phyloP scores from a whole-genome alignment of 352 stramenopile species.

The Peronospora belbahrii region DNA sequence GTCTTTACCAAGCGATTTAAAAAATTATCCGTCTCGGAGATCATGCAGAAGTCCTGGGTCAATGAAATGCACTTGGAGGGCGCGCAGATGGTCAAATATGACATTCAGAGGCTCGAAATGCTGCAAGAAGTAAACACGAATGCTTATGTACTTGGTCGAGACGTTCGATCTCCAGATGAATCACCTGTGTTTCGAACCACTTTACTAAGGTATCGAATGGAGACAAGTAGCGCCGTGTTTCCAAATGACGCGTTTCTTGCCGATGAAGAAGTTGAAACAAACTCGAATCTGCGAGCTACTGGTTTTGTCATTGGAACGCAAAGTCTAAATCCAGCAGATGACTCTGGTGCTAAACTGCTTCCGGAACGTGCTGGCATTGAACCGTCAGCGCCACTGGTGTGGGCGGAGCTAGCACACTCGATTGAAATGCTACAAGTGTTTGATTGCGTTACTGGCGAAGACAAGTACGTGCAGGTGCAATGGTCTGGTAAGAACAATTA shows the following conservation, averaged over 20 bases:
- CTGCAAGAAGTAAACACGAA: conserved; percentile 34
- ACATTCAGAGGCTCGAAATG: conserved; percentile 40
- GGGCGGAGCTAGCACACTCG: conserved; percentile 34
- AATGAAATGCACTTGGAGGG: conserved; percentile 32
- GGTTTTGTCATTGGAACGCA: conserved; percentile 47
- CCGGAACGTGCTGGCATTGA: conserved; percentile 26
- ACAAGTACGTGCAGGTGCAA: conserved; percentile 31
- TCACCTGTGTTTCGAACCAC: conserved; percentile 38
- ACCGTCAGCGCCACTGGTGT: conserved; percentile 26
- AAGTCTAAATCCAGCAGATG: conserved; percentile 34
- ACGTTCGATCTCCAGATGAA: conserved; percentile 38
- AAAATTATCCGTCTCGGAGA: conserved; percentile 23
- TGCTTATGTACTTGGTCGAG: conserved; percentile 36
- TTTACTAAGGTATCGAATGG: conserved; percentile 39
- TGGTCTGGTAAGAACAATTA: conserved; percentile 48
- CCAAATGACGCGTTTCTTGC: conserved; percentile 5
- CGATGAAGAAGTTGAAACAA: neutral
- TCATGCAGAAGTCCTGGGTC: conserved; percentile 43
- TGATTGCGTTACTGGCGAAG: conserved; percentile 17
- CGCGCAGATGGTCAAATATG: conserved; percentile 39
- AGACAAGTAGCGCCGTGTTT: conserved; percentile 18
- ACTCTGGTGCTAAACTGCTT: conserved; percentile 23
- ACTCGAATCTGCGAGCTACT: conserved; percentile 8
- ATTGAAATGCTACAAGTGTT: conserved; percentile 38
- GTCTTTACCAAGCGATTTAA: conserved; percentile 39